A percentile compares a stretch with the other conserved stretches of the same genome.
Evolutionary conservation across 2,329 filamentous ascomycete species (phyloP).

Genomic region (Penicillium olsonii): DNA sequence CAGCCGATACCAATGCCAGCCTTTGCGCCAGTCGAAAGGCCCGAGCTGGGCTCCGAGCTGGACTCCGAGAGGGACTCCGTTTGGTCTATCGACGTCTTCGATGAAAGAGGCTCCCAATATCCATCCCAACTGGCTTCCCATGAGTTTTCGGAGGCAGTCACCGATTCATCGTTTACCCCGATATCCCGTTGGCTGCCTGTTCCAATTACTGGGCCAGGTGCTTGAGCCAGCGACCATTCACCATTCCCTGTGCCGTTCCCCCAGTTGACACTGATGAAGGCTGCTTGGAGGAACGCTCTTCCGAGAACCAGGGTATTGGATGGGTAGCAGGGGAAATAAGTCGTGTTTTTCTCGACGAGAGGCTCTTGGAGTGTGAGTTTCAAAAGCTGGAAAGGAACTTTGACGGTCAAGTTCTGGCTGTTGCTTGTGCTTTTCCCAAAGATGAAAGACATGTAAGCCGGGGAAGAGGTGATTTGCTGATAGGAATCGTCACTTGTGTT

Average conservation of each 20-base stretch:
- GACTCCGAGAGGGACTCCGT: neutral
- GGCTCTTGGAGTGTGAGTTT: conserved; percentile 25
- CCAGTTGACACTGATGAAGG: conserved; percentile 26
- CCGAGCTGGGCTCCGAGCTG: neutral
- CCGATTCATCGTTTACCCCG: neutral
- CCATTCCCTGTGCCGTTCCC: conserved; percentile 12
- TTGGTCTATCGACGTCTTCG: neutral
- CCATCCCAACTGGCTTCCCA: conserved; percentile 18
- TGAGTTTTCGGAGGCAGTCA: neutral
- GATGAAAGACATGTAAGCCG: conserved; percentile 25
- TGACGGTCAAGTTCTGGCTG: conserved; percentile 18
- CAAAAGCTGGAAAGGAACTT: conserved; percentile 22
- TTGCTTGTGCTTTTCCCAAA: conserved; percentile 18
- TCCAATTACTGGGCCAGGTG: conserved; percentile 21
- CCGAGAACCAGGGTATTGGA: conserved; percentile 18
- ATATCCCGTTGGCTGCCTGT: neutral
- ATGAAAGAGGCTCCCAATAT: conserved; percentile 14
- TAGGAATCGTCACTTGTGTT: conserved; percentile 32
- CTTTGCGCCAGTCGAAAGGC: conserved; percentile 8
- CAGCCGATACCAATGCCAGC: conserved; percentile 12
- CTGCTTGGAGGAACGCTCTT: conserved; percentile 28
- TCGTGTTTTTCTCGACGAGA: conserved; percentile 15
- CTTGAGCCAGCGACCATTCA: conserved; percentile 24
- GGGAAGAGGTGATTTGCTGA: conserved; percentile 17
- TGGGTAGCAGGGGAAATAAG: conserved; percentile 25